Conservation (phyloP, 2,329 filamentous ascomycete genomes). For the Xylariaceae sp. region DNA sequence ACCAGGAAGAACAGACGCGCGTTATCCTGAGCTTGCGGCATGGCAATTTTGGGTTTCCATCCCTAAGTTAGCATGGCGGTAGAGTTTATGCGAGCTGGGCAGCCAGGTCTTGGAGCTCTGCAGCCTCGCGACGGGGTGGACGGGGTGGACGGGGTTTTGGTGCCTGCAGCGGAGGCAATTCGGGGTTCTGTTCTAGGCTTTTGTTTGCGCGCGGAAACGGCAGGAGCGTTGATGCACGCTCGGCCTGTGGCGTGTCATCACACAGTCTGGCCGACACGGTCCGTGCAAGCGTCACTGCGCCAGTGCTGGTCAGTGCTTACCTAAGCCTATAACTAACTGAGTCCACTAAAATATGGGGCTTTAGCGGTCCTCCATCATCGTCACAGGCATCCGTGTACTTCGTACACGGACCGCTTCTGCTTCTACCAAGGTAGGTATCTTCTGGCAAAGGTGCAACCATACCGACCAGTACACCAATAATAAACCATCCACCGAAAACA, state of each 20-base stretch:
- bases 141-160: neutral
- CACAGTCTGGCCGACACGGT: neutral
- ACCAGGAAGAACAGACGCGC: conserved; percentile 42
- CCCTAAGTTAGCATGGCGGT: conserved; percentile 19
- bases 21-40: conserved; percentile 47
- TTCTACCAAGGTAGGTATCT: neutral
- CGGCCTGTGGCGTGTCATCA: neutral
- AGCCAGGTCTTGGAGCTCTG: conserved; percentile 5
- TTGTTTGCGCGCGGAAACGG: neutral
- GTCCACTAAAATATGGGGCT: neutral
- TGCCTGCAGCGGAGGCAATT: neutral
- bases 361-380: neutral
- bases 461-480: neutral
- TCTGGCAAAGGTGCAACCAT: neutral
- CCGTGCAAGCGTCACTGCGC: neutral
- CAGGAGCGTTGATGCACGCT: neutral
- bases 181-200: no score
- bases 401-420: neutral
- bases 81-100: conserved; percentile 10
- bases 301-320: no score
- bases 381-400: no score
- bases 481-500: neutral
- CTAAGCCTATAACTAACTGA: no score
- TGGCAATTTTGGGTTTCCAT: conserved; percentile 35
- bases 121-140: no score